These are phyloP conservation scores for Oryza coarctata DNA, from an alignment of 176 grass and related monocot species.

Conservation along the genomic window DNA sequence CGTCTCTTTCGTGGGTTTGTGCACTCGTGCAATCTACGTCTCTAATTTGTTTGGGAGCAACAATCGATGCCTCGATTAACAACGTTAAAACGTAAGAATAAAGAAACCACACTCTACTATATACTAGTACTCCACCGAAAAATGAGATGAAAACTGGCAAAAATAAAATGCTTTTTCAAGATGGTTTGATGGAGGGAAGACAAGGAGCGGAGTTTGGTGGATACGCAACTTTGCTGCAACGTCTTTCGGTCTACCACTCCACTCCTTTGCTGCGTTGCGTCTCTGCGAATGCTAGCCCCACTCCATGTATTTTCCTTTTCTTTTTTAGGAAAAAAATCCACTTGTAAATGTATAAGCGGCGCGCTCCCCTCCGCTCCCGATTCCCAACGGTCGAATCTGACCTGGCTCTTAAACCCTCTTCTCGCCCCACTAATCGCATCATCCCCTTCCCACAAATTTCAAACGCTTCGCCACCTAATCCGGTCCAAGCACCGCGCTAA, in stretches of 20 bases:
- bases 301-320: not conserved
- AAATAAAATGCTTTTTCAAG: not conserved
- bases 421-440: not conserved
- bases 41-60: not conserved
- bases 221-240: conserved; percentile 10
- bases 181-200: not conserved
- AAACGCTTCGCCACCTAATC: conserved; percentile 2
- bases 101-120: not conserved
- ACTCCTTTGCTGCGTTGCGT: no score
- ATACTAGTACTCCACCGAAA: not conserved
- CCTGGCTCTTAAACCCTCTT: conserved; percentile 46
- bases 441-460: not conserved
- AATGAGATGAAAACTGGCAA: not conserved
- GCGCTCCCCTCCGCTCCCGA: conserved; percentile 30
- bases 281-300: no score
- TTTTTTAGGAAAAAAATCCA: not conserved
- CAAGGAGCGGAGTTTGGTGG: conserved; percentile 19
- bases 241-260: not conserved
- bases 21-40: not conserved
- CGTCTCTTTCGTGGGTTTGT: not conserved
- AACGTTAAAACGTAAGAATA: not conserved
- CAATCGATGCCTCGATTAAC: not conserved
- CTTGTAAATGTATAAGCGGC: not conserved
- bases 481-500: not conserved
- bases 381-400: conserved; percentile 51